These are phyloP conservation scores for Moelleriella libera DNA, from an alignment of 2,329 filamentous ascomycete species.

Conservation along the genomic window DNA sequence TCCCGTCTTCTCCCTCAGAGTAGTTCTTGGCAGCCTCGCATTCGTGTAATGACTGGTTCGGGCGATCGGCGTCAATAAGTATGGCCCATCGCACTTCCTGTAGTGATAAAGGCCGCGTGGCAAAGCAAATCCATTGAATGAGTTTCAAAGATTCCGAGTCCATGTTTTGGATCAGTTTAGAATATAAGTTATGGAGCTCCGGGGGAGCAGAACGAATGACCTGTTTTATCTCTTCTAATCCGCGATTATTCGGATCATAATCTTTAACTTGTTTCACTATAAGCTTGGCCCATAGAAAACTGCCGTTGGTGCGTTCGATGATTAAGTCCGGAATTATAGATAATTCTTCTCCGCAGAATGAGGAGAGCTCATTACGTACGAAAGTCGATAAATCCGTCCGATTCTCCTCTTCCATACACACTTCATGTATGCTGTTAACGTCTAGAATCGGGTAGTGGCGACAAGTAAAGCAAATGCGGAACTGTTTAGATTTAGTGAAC, in stretches of 20 bases:
- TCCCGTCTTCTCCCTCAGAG: no score
- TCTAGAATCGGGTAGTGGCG: constrained; percentile 15
- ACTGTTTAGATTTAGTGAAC: not conserved
- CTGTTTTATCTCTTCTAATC: constrained; percentile 8
- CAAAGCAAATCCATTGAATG: constrained; percentile 19
- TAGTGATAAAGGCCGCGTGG: constrained; percentile 9
- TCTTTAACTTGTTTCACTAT: constrained; percentile 9
- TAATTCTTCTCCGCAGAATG: no score
- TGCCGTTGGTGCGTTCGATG: constrained; percentile 11
- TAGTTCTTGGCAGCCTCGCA: no score
- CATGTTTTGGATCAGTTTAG: constrained; percentile 3
- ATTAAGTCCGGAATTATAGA: constrained; percentile 9
- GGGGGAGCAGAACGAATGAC: constrained; percentile 8
- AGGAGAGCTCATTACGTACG: no score
- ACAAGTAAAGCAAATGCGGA: constrained; percentile 17
- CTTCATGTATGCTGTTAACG: no score
- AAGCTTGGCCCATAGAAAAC: constrained; percentile 23
- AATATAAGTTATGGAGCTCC: constrained; percentile 13
- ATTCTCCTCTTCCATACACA: no score
- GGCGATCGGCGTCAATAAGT: constrained; percentile 7
- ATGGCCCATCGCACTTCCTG: constrained; percentile 18
- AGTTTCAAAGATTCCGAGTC: constrained; percentile 7
- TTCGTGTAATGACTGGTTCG: no score
- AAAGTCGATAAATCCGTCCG: no score
- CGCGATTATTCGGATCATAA: constrained; percentile 5